Conservation (phyloP, 257 asterid species). For the Penstemon newberryi region DNA sequence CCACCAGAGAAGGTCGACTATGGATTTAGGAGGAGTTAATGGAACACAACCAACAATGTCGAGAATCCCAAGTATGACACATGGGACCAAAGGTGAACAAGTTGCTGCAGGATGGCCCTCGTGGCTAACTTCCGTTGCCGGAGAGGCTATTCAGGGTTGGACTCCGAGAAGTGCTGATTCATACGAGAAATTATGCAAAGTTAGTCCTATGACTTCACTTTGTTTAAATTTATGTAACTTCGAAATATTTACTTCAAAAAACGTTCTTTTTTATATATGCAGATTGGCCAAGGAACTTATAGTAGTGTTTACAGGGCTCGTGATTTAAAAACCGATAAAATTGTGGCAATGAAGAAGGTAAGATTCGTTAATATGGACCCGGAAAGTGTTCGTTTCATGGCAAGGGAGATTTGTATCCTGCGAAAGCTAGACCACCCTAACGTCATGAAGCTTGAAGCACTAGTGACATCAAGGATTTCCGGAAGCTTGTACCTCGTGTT, state of each 20-base stretch:
- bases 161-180: constrained; percentile 23
- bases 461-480: constrained; percentile 28
- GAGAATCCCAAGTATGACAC: not conserved
- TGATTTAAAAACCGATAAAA: constrained; percentile 16
- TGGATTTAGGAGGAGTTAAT: constrained; percentile 23
- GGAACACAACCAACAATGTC: not conserved
- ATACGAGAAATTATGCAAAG: constrained; percentile 19
- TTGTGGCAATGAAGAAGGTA: constrained; percentile 27
- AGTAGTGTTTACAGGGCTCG: constrained; percentile 29
- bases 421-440: constrained; percentile 29
- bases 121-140: constrained; percentile 26
- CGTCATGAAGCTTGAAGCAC: constrained; percentile 28
- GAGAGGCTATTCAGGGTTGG: constrained; percentile 27
- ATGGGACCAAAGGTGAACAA: constrained; percentile 20
- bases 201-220: not conserved
- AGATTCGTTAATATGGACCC: constrained; percentile 28
- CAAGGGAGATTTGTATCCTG: constrained; percentile 28
- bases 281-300: constrained; percentile 30
- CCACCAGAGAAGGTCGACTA: constrained; percentile 21
- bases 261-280: not conserved
- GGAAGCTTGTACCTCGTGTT: constrained; percentile 29
- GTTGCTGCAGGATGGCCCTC: constrained; percentile 29
- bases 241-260: not conserved
- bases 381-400: constrained; percentile 30
- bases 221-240: not conserved